Percentiles rank a stretch among this genome's conserved stretches.
Conservation (phyloP, 2,329 filamentous ascomycete species). For the Pseudocercospora fuligena region DNA sequence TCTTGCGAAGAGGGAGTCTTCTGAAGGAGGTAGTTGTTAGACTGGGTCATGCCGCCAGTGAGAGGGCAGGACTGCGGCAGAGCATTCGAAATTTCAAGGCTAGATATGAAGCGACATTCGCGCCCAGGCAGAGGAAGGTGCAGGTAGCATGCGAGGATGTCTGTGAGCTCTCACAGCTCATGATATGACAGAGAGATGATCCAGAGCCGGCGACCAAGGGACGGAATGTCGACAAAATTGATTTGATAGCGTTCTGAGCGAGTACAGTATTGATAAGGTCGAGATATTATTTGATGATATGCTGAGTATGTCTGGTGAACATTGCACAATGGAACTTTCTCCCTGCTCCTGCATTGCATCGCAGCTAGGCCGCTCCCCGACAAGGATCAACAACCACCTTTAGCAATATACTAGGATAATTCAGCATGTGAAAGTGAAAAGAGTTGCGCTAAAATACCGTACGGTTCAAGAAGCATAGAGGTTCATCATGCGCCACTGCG, state of each 20-base stretch:
- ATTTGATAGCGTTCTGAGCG: conserved; percentile 6
- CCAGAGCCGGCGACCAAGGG: background rate
- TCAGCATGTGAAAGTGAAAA: background rate
- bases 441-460: background rate
- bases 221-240: background rate
- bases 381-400: background rate
- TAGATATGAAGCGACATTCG: conserved; percentile 19
- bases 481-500: background rate
- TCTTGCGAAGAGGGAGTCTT: conserved; percentile 51
- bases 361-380: background rate
- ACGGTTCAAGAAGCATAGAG: background rate
- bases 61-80: conserved; percentile 13
- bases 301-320: too few relatives aligned
- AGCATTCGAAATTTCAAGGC: conserved; percentile 17
- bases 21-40: conserved; percentile 52
- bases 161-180: conserved; percentile 6
- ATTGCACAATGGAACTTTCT: background rate
- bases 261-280: background rate
- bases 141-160: conserved; percentile 5
- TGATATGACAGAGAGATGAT: conserved; percentile 5
- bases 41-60: conserved; percentile 33
- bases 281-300: background rate
- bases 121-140: background rate
- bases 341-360: background rate
- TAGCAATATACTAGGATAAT: background rate